phyloP scores from a whole-genome alignment of 331 rosid species.

The Erythrophleum ivorense region DNA sequence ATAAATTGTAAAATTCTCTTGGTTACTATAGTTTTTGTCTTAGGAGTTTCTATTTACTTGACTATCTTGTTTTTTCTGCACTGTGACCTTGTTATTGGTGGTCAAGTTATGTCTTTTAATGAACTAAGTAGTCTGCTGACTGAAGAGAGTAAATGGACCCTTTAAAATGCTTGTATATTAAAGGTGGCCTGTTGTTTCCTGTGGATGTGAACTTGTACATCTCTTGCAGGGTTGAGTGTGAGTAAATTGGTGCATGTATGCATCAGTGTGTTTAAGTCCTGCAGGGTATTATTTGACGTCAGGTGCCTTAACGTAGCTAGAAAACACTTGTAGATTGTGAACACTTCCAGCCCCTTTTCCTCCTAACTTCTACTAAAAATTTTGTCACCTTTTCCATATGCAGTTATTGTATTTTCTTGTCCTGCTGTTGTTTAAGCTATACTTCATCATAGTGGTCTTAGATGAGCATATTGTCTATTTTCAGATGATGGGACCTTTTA shows the following conservation, averaged over 20 bases:
- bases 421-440: slow-evolving; percentile 11
- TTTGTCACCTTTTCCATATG: background rate
- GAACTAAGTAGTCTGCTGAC: slow-evolving; percentile 7
- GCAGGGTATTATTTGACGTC: slow-evolving; percentile 4
- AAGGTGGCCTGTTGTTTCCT: background rate
- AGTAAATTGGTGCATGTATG: slow-evolving; percentile 1
- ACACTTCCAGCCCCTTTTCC: slow-evolving; percentile 12
- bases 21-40: slow-evolving; percentile 2
- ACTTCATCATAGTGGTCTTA: slow-evolving; percentile 22
- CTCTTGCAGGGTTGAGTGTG: background rate
- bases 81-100: background rate
- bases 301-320: slow-evolving; percentile 26
- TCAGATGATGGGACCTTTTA: slow-evolving; percentile 88
- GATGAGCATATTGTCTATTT: slow-evolving; percentile 34
- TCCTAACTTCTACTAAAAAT: background rate
- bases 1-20: background rate
- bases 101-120: background rate
- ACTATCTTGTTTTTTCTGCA: slow-evolving; percentile 11
- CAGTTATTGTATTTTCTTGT: slow-evolving; percentile 14
- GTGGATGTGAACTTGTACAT: slow-evolving; percentile 7
- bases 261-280: slow-evolving; percentile 20
- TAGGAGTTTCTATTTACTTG: slow-evolving; percentile 14
- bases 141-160: background rate
- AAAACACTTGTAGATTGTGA: slow-evolving; percentile 30
- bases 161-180: background rate